phyloP scores from a whole-genome alignment of 2,329 filamentous ascomycete species.

The Colletotrichum orchidophilum region DNA sequence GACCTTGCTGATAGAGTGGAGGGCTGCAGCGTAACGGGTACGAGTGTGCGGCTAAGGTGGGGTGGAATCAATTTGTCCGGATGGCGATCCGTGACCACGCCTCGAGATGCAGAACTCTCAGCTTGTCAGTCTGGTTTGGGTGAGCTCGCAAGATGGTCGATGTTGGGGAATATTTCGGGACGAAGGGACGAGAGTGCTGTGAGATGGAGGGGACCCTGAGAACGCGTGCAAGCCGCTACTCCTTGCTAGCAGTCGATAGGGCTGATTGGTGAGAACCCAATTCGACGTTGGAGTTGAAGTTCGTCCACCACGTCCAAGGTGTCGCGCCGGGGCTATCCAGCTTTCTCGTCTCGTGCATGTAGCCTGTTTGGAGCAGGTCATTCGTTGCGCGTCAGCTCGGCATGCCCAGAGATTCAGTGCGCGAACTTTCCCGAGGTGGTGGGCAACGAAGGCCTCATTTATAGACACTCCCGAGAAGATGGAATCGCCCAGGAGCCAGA shows the following conservation, averaged over 20 bases:
- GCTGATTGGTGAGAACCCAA: background rate
- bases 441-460: slow-evolving; percentile 14
- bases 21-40: background rate
- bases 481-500: slow-evolving; percentile 19
- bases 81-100: background rate
- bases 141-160: background rate
- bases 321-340: background rate
- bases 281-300: background rate
- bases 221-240: background rate
- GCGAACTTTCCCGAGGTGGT: background rate
- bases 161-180: background rate
- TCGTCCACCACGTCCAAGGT: background rate
- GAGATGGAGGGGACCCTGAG: background rate
- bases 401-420: background rate
- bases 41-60: background rate
- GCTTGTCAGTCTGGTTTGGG: slow-evolving; percentile 12
- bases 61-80: background rate
- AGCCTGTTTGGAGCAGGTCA: background rate
- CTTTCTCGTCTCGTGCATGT: background rate
- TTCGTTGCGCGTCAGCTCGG: background rate
- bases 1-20: background rate
- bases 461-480: slow-evolving; percentile 6
- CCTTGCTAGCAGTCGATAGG: background rate
- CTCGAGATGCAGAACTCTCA: background rate
- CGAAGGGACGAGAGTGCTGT: background rate